These are phyloP conservation scores for Incumbomyces lentus DNA, from an alignment of 2,329 filamentous ascomycete species.

Conservation along the genomic window DNA sequence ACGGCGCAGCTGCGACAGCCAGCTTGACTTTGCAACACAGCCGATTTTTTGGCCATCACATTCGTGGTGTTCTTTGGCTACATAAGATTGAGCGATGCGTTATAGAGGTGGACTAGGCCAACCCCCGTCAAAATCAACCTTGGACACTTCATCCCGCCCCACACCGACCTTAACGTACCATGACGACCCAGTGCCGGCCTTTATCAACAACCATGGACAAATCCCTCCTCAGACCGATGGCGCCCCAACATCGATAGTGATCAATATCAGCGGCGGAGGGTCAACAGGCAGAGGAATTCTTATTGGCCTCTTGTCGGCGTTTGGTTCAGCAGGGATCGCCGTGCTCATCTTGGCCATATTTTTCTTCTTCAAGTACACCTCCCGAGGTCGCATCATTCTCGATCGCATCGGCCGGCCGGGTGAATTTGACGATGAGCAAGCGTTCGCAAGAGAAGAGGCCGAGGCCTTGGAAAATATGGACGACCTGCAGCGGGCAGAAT, in stretches of 20 bases:
- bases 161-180: conserved; percentile 2
- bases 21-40: not conserved
- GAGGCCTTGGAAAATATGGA: conserved; percentile 94
- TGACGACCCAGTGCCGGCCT: not conserved
- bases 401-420: conserved; percentile 88
- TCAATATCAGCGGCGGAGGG: conserved; percentile 32
- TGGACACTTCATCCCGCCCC: conserved; percentile 3
- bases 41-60: not conserved
- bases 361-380: conserved; percentile 90
- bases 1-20: not conserved
- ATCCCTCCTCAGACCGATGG: conserved; percentile 10
- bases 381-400: conserved; percentile 77
- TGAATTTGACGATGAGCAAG: conserved; percentile 96
- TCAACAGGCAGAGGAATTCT: conserved; percentile 68
- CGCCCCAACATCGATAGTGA: conserved; percentile 21
- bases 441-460: conserved; percentile 84
- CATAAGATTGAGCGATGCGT: conserved; percentile 1
- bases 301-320: conserved; percentile 88
- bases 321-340: conserved; percentile 80
- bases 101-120: not conserved
- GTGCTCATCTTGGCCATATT: conserved; percentile 68
- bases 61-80: no score
- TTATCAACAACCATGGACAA: not conserved
- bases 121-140: not conserved
- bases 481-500: conserved; percentile 79